Evolutionary conservation across 2,329 filamentous ascomycete genomes (phyloP).

Genomic region (Fusarium sp.): DNA sequence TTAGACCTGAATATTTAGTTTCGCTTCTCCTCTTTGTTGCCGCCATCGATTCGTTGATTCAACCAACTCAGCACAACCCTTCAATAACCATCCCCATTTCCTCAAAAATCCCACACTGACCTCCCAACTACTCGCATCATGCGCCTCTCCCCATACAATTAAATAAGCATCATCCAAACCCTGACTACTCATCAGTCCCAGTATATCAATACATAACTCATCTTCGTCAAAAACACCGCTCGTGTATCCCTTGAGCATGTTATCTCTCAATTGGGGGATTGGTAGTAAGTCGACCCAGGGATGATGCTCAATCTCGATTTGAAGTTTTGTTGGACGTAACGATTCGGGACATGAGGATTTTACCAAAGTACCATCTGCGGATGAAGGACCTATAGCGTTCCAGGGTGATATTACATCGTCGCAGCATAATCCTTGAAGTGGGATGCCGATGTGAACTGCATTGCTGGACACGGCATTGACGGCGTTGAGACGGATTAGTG

Average conservation of each 20-base stretch:
- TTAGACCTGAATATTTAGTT: slow-evolving; percentile 24
- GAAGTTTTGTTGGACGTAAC: slow-evolving; percentile 32
- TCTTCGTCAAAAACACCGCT: slow-evolving; percentile 36
- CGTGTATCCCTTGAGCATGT: slow-evolving; percentile 29
- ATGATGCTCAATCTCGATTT: slow-evolving; percentile 32
- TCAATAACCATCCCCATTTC: slow-evolving; percentile 58
- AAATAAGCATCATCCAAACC: slow-evolving; percentile 42
- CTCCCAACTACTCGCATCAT: slow-evolving; percentile 60
- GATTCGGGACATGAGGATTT: slow-evolving; percentile 17
- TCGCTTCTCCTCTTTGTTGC: slow-evolving; percentile 33
- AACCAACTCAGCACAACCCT: slow-evolving; percentile 53
- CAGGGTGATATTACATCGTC: slow-evolving; percentile 41
- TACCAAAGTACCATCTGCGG: not conserved
- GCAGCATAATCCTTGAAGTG: slow-evolving; percentile 27
- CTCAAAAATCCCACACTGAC: slow-evolving; percentile 56
- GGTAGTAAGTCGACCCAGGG: slow-evolving; percentile 43
- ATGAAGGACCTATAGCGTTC: slow-evolving; percentile 8
- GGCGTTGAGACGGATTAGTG: slow-evolving; percentile 42
- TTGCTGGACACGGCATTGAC: slow-evolving; percentile 37
- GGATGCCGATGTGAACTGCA: slow-evolving; percentile 26
- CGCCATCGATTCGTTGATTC: slow-evolving; percentile 54
- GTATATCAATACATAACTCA: slow-evolving; percentile 36
- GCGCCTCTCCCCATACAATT: slow-evolving; percentile 63
- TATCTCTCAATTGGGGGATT: slow-evolving; percentile 36
- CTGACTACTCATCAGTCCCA: slow-evolving; percentile 6